Base-by-base conservation (phyloP, 768 basidiomycete genomes). In the Cantharellus cinnabarinus region DNA sequence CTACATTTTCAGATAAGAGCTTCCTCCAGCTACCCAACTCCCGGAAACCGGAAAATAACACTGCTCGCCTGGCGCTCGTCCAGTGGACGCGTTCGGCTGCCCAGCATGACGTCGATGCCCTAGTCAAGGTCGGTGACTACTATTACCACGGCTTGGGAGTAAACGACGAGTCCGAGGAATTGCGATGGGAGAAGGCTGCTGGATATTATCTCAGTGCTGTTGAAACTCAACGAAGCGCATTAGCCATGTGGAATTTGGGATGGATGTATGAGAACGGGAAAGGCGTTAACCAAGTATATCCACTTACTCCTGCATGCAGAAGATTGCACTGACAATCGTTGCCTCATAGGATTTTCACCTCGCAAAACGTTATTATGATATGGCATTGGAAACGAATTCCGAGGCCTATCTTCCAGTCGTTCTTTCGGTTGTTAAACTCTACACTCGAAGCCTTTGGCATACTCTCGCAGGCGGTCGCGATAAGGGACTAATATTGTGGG, bases 261-360 rank as follows among this genome's bases (percentile, higher is more conserved):
- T 97, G 89, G 88, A 98, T 98, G 95, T 98, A 97, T 68, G 94
- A 98, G 71, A 89, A 90, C 65, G 95, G 95, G 0, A 69, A 87
- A 29, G 95, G 95, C 2, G 88, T 98, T 0, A 80, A 85, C 35
- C 84, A 86, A 76, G 89, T 87, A 62, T 62, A 72, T 62, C 53
- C 38, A 20, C 42, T 10, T 60, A 37, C 5, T 15, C 15, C 20
- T 29, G 20, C 20, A 29, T 29, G 20, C 20, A 29, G 20, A 29
- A 29, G 20, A 29, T 29, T 29, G 20, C 20, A 29, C 20, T 29
- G 20, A 29, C 20, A 29, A 29, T 29, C 20, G 20, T 29, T 29
- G 20, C 20, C 20, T 29, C 20, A 10, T 63, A 91, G 83, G 95
- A 99, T 69, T 98, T 89, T 74, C 85, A 95, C 69, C 79, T 98